Evolutionary conservation across 1,139 yeast genomes (phyloP).

Genomic region (Pichia sp.): DNA sequence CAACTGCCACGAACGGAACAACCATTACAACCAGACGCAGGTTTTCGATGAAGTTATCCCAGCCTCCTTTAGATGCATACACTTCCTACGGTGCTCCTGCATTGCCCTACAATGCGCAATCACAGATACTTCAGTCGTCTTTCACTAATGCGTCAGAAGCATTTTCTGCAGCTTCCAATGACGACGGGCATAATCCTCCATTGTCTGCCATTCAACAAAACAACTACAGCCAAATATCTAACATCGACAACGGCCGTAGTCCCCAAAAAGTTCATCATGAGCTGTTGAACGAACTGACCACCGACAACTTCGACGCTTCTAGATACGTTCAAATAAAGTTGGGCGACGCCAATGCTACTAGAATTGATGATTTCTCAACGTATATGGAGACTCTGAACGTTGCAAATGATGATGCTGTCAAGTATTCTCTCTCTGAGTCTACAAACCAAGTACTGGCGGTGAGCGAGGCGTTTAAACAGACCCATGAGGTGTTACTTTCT

Average conservation of each 20-base stretch:
- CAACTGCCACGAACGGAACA: constrained; percentile 15
- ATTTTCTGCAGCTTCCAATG: neutral
- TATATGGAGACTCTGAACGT: constrained; percentile 9
- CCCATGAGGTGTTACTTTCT: constrained; percentile 60
- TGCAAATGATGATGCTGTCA: constrained; percentile 55
- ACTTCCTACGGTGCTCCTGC: constrained; percentile 9
- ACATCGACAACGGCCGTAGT: neutral
- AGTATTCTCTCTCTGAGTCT: constrained; percentile 61
- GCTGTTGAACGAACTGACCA: constrained; percentile 5
- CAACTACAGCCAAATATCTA: neutral
- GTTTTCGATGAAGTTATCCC: constrained; percentile 17
- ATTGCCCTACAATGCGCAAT: constrained; percentile 13
- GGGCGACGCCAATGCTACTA: constrained; percentile 16
- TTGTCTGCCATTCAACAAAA: constrained; percentile 3
- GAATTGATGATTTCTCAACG: constrained; percentile 16
- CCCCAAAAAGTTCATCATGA: constrained; percentile 6
- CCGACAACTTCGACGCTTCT: constrained; percentile 7
- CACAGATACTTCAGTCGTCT: constrained; percentile 9
- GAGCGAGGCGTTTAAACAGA: constrained; percentile 57
- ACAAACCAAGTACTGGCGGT: constrained; percentile 69
- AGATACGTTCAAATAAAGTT: constrained; percentile 10
- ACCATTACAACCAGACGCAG: constrained; percentile 14
- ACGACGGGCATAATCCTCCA: neutral
- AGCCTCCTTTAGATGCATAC: constrained; percentile 8
- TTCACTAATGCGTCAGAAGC: constrained; percentile 4